Base-by-base conservation (phyloP, 352 stramenopile genomes). In the Globisporangium camurandrum region DNA sequence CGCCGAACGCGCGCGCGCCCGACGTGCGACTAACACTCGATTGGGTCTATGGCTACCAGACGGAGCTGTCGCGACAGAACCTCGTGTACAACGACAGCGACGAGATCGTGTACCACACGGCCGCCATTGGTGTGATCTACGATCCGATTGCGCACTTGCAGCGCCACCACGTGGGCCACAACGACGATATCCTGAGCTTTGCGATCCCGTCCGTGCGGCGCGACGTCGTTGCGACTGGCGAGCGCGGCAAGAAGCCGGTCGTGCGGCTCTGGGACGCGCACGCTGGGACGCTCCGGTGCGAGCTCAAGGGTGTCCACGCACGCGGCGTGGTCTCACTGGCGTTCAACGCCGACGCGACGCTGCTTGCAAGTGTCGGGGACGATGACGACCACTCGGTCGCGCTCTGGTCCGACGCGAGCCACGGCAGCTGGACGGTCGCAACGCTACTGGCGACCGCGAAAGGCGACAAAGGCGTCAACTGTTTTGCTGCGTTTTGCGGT, bases 161-260 rank as follows among this genome's bases (percentile, higher is more conserved):
- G 57, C 82, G 72, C 50, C 82, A 93, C 37, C 83, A 95, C 39
- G 19, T 85, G 4, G 74, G 69, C 8, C 84, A 95, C 48, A 88
- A 70, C 16, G 87, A 97, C 46, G 88, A 97, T 54, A 88, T 97
- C 23, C 70, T 89, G 36, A 91, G 79, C 40, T 77, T 97, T 46
- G 66, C 74, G 11, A 61, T 93, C 27, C 80, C 87, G 33, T 55
- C 57, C 17, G 27, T 71, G 0, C 69, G 68, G 22, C 61, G 76
- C 3, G 67, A 75, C 23, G 66, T 96, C n/a, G 73, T 94, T 3
- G 90, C 88, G 10, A 97, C 86, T 0, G 90, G 86, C 22, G 80
- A 97, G 40, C 66, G 78, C 3, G 86, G 85, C 9, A 90, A 91
- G 52, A 79, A 79, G 14, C 75, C 76, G 1, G 54, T 58, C 24